Conservation (phyloP, 2,329 filamentous ascomycete species). For the Geoglossum cookeanum region DNA sequence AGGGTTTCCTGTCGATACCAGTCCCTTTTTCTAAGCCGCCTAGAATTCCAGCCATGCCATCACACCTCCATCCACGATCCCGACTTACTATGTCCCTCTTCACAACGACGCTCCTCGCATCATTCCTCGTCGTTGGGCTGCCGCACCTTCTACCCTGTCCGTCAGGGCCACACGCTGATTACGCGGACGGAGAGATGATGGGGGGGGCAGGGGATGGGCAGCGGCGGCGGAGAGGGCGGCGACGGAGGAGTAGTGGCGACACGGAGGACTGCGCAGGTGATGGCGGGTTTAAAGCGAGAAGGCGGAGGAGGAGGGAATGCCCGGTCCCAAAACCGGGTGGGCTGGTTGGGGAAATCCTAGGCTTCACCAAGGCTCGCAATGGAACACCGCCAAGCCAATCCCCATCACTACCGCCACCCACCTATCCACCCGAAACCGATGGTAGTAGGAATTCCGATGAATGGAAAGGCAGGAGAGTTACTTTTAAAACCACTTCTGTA, state of each 20-base stretch:
- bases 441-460: background rate
- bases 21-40: background rate
- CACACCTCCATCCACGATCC: conserved; percentile 78
- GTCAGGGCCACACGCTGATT: conserved; percentile 48
- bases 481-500: background rate
- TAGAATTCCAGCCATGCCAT: conserved; percentile 42
- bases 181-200: conserved; percentile 45
- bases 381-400: conserved; percentile 31
- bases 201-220: background rate
- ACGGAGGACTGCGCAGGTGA: conserved; percentile 17
- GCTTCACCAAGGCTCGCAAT: background rate
- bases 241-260: conserved; percentile 18
- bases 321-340: conserved; percentile 83
- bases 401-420: background rate
- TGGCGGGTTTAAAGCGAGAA: conserved; percentile 17
- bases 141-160: conserved; percentile 88
- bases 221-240: conserved; percentile 25
- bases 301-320: conserved; percentile 47
- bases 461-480: background rate
- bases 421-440: background rate
- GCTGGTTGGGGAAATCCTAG: conserved; percentile 54
- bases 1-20: background rate
- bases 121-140: conserved; percentile 78
- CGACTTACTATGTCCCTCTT: conserved; percentile 88
- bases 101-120: conserved; percentile 73